Evolutionary conservation across 768 basidiomycete genomes (phyloP).

Genomic region (Podaxis rugospora): DNA sequence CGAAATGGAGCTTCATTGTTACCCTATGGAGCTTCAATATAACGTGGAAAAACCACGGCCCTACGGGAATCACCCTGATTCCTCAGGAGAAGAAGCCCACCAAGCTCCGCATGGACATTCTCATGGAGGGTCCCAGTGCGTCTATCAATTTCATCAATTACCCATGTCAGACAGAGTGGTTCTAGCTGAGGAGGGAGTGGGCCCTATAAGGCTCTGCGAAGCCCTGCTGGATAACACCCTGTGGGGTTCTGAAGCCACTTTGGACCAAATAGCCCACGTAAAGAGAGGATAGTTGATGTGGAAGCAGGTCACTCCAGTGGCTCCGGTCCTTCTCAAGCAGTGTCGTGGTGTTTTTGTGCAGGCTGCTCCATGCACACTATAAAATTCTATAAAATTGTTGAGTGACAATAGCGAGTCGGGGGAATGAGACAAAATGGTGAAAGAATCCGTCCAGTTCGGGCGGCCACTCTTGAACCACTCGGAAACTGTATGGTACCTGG

Average conservation of each 20-base stretch:
- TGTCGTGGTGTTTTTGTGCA: neutral
- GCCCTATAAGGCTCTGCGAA: slow-evolving; percentile 16
- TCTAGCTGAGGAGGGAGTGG: slow-evolving; percentile 14
- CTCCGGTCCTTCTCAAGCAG: slow-evolving; percentile 2
- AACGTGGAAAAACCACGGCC: slow-evolving; percentile 7
- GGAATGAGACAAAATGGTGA: neutral
- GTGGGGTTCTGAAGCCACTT: slow-evolving; percentile 15
- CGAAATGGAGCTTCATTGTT: neutral
- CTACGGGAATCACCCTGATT: neutral
- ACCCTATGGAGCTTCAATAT: neutral
- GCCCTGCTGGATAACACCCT: slow-evolving; percentile 17
- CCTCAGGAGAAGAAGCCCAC: neutral
- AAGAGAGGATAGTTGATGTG: neutral
- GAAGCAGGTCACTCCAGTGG: slow-evolving; percentile 17
- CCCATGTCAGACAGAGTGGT: slow-evolving; percentile 22
- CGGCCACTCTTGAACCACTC: neutral
- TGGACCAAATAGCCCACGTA: slow-evolving; percentile 13
- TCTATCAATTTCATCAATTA: slow-evolving; percentile 21
- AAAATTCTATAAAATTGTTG: neutral
- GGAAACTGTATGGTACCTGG: neutral
- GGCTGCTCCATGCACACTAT: neutral
- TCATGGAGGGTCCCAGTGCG: slow-evolving; percentile 10
- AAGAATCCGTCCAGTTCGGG: neutral
- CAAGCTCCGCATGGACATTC: slow-evolving; percentile 7
- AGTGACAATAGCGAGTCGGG: neutral